These are phyloP conservation scores for Picea engelmannii DNA, from an alignment of 83 land plant species.

Conservation along the genomic window DNA sequence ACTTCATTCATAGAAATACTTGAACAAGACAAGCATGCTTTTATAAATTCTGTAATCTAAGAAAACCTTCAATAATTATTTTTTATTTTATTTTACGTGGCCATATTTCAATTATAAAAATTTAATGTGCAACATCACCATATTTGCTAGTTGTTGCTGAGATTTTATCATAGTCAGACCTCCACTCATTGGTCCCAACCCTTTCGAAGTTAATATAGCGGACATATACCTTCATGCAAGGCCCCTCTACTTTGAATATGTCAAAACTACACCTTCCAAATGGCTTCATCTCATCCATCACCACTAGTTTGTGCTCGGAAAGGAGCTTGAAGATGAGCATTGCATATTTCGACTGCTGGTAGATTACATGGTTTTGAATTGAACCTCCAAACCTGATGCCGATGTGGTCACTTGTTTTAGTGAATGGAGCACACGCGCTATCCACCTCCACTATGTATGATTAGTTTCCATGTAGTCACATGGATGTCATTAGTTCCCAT, in stretches of 20 bases:
- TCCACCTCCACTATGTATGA: slow-evolving; percentile 21
- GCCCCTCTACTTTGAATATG: slow-evolving; percentile 22
- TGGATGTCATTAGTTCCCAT: too few relatives aligned
- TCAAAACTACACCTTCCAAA: slow-evolving; percentile 29
- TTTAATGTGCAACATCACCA: neutral
- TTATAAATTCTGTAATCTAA: too few relatives aligned
- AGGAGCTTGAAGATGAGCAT: slow-evolving; percentile 12
- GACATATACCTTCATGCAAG: slow-evolving; percentile 24
- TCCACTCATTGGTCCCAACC: slow-evolving; percentile 27
- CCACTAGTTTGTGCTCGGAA: neutral
- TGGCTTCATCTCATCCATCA: slow-evolving; percentile 23
- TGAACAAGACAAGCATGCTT: too few relatives aligned
- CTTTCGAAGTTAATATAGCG: slow-evolving; percentile 36
- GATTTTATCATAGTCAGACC: slow-evolving; percentile 28
- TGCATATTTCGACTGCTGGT: slow-evolving; percentile 18
- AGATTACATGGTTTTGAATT: slow-evolving; percentile 15
- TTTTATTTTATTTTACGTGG: too few relatives aligned
- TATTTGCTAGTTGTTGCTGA: neutral
- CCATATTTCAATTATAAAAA: too few relatives aligned
- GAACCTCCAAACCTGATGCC: slow-evolving; percentile 35
- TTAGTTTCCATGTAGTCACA: slow-evolving; percentile 6
- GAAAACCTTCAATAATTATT: too few relatives aligned
- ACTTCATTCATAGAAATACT: too few relatives aligned
- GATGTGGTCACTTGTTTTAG: slow-evolving; percentile 24
- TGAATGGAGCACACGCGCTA: slow-evolving; percentile 26